These are phyloP conservation scores for Chenopodium formosanum DNA, from an alignment of 148 eudicot genomes.

Conservation along the genomic window DNA sequence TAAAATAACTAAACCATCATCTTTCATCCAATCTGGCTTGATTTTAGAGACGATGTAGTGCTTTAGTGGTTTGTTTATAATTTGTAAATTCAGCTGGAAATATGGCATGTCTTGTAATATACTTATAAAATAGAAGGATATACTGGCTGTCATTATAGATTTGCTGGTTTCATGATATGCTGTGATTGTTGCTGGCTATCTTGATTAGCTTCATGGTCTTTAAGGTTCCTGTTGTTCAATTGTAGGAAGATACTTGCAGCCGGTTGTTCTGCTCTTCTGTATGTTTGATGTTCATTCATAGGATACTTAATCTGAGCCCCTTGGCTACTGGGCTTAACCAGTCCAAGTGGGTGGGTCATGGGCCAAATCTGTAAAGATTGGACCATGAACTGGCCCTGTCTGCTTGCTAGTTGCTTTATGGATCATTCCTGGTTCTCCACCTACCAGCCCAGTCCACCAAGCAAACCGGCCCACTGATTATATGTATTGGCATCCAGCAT, in stretches of 20 bases:
- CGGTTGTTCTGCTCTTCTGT: background rate
- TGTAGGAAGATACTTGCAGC: background rate
- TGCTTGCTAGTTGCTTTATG: background rate
- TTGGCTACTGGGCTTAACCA: background rate
- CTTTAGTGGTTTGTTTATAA: background rate
- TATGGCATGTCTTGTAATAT: background rate
- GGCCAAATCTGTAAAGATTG: background rate
- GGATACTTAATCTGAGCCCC: background rate
- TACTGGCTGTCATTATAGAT: background rate
- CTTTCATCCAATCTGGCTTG: background rate
- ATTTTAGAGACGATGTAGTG: background rate
- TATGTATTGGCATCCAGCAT: background rate
- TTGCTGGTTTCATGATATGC: background rate
- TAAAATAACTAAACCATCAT: background rate
- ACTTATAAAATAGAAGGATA: background rate
- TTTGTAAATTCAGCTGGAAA: background rate
- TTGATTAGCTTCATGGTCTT: background rate
- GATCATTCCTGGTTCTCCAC: background rate
- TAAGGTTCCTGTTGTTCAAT: background rate
- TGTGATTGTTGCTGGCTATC: background rate
- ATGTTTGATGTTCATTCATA: background rate
- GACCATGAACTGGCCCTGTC: background rate
- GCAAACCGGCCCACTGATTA: background rate
- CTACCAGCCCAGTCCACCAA: background rate
- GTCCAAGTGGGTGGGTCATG: background rate